Percentiles rank a stretch among this genome's conserved stretches.
These are phyloP conservation scores for Bonia amplexicaulis DNA, from an alignment of 176 grass and related monocot species.

Conservation along the genomic window DNA sequence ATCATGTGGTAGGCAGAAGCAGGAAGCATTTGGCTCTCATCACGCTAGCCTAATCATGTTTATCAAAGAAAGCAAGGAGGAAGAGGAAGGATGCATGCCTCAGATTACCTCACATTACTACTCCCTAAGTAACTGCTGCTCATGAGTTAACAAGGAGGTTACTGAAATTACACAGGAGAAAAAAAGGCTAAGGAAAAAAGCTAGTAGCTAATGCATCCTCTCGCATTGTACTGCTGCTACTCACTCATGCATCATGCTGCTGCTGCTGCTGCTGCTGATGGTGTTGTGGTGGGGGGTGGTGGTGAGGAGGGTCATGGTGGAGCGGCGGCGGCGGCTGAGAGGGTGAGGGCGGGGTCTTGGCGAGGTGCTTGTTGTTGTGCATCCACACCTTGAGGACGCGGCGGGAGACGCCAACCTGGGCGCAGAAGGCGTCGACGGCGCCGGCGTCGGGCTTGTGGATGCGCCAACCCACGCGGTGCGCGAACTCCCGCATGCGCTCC, in stretches of 20 bases:
- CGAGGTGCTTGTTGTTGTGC: conserved; percentile 96
- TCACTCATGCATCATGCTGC: conserved; percentile 31
- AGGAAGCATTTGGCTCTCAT: background rate
- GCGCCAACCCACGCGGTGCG: conserved; percentile 76
- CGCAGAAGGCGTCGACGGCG: conserved; percentile 66
- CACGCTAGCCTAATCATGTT: conserved; percentile 34
- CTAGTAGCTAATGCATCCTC: conserved; percentile 49
- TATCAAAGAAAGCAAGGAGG: conserved; percentile 20
- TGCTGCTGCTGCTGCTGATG: background rate
- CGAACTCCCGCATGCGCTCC: conserved; percentile 77
- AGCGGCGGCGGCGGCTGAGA: background rate
- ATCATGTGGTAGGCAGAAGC: background rate
- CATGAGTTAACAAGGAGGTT: conserved; percentile 29
- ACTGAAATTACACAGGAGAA: conserved; percentile 37
- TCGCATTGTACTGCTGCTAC: conserved; percentile 13
- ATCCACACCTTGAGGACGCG: conserved; percentile 99
- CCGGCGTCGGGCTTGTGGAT: conserved; percentile 69
- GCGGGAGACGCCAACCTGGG: conserved; percentile 57
- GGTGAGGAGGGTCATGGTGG: background rate
- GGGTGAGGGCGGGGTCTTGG: conserved; percentile 22
- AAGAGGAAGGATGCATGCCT: background rate
- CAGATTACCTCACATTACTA: conserved; percentile 22
- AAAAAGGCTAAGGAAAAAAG: conserved; percentile 16
- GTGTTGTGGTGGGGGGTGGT: background rate
- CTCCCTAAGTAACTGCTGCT: conserved; percentile 19